Evolutionary conservation across 2,329 filamentous ascomycete genomes (phyloP).

Genomic region (Verticillium albo-atrum): DNA sequence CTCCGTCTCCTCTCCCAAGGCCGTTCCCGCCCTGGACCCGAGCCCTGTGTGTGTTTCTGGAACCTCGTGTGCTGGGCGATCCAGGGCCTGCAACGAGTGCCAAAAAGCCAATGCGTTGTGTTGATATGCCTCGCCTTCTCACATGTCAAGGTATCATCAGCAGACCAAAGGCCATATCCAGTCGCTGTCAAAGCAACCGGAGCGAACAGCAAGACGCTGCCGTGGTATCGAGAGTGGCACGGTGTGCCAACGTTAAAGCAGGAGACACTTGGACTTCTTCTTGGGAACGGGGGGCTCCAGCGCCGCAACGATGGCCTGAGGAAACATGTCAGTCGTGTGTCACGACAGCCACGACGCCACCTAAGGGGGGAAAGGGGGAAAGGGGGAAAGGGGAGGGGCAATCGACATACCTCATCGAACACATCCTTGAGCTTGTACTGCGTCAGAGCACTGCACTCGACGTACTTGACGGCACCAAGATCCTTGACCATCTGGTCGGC

Average conservation of each 20-base stretch:
- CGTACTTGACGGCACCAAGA: slow-evolving; percentile 95
- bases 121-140: neutral
- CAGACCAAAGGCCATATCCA: neutral
- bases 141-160: neutral
- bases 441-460: slow-evolving; percentile 95
- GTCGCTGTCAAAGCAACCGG: neutral
- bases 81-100: neutral
- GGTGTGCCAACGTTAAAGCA: slow-evolving; percentile 48
- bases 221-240: neutral
- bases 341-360: slow-evolving; percentile 1
- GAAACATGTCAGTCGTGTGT: slow-evolving; percentile 10
- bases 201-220: neutral
- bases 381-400: neutral
- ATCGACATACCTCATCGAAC: slow-evolving; percentile 81
- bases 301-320: slow-evolving; percentile 91
- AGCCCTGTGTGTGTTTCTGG: neutral
- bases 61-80: neutral
- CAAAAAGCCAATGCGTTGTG: neutral
- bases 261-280: slow-evolving; percentile 68
- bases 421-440: slow-evolving; percentile 99
- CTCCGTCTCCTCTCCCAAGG: neutral
- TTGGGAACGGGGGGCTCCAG: slow-evolving; percentile 82
- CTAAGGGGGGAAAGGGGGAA: neutral
- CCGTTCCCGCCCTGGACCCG: neutral
- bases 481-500: slow-evolving; percentile 97